Base-by-base conservation (phyloP, 2,329 filamentous ascomycete genomes). In the Trichoderma sp. region DNA sequence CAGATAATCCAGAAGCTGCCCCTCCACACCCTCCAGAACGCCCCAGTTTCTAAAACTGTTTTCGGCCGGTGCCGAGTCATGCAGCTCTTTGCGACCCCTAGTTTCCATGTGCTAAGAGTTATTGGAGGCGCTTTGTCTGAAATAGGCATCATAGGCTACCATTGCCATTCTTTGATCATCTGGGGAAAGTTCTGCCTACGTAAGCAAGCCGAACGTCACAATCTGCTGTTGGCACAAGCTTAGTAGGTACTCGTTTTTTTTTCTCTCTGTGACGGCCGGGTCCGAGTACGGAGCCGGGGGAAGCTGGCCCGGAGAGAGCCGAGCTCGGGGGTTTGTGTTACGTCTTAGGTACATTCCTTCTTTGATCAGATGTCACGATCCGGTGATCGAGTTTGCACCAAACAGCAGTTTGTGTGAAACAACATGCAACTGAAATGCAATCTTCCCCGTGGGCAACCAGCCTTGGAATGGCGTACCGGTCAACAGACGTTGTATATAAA, bases 21-120 rank as follows among this genome's bases (percentile, higher is more conserved):
- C 70, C 70, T 72, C 70, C 70, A 72, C 70, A 72, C 70, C 53
- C 61, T 51, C 14, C 28, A 11, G 34, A 9, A 4, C n/a, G 57
- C 43, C 58, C 53, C 70, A 57, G 63, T 39, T 72, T 72, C 70
- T 63, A 72, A 24, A 72, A 34, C 57, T 32, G 28, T 34, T 68
- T 66, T 66, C 58, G 64, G 64, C 34, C 36, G 60, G 62, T 64
- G 62, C 70, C 70, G 70, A 71, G 70, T 71, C 70, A 71, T 71
- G 70, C 70, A 71, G 57, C 67, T 36, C 12, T 32, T 28, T 12
- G 43, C 14, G 28, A 43, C 57, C 39, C 51, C 53, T 24, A 36
- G 39, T 70, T 63, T 70, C 39, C 58, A 24, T 70, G 18, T 62
- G 57, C 57, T 70, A 70, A 70, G 43, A 34, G 18, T 51, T 47